Conservation (phyloP, 345 rosid species). For the Sonneratia alba region DNA sequence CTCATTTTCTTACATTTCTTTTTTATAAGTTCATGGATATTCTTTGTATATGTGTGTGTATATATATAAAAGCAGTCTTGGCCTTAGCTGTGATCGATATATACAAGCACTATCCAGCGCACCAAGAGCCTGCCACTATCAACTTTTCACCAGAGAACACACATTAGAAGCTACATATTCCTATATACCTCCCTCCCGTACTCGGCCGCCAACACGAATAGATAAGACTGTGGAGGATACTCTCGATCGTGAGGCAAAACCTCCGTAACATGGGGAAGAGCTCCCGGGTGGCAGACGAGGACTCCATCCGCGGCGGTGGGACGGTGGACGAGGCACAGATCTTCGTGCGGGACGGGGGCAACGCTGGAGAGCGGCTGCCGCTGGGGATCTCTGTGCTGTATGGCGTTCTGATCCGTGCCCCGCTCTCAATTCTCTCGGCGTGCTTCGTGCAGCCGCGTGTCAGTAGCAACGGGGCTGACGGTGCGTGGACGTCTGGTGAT, state of each 20-base stretch:
- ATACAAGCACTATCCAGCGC: slow-evolving; percentile 32
- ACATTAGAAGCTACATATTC: slow-evolving; percentile 4
- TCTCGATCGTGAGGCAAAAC: slow-evolving; percentile 34
- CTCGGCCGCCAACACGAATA: slow-evolving; percentile 1
- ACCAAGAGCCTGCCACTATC: slow-evolving; percentile 12
- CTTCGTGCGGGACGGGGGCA: slow-evolving; percentile 5
- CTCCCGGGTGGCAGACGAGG: slow-evolving; percentile 66
- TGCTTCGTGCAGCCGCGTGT: slow-evolving; percentile 64
- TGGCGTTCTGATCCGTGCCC: slow-evolving; percentile 36
- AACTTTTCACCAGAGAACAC: background rate
- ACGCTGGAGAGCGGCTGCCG: slow-evolving; percentile 14
- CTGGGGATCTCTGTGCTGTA: slow-evolving; percentile 29
- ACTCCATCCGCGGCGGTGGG: slow-evolving; percentile 21
- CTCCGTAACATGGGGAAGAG: slow-evolving; percentile 47
- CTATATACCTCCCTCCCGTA: background rate
- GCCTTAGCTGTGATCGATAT: slow-evolving; percentile 18
- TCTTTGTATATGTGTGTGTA: too few species aligned
- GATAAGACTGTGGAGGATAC: slow-evolving; percentile 31
- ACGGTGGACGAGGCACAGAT: background rate
- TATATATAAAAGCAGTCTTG: slow-evolving; percentile 16
- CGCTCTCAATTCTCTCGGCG: slow-evolving; percentile 38
- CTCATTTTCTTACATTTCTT: too few species aligned
- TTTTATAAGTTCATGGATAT: too few species aligned
- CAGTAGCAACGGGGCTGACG: slow-evolving; percentile 36
- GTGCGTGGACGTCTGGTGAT: slow-evolving; percentile 66